Percentiles rank a stretch among this genome's conserved stretches.
Conservation (phyloP, 768 basidiomycete genomes). For the Cystoderma amianthinum region DNA sequence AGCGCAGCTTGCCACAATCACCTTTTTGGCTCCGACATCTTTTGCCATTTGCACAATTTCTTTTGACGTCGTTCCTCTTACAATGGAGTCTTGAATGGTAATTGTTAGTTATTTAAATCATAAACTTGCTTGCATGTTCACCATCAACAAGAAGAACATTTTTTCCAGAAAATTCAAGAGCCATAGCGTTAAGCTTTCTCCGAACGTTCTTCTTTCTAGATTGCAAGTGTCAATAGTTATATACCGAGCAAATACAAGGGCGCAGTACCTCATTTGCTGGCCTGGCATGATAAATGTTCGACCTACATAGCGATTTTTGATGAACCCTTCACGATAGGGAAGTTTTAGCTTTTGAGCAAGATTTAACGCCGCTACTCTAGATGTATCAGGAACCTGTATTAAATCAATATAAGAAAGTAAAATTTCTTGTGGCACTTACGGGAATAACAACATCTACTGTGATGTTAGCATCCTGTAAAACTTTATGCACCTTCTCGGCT, state of each 20-base stretch:
- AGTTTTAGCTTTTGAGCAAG: conserved; percentile 83
- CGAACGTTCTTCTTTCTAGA: conserved; percentile 92
- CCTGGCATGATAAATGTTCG: conserved; percentile 99
- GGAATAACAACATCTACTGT: conserved; percentile 96
- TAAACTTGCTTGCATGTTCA: conserved; percentile 20
- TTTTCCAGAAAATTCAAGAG: conserved; percentile 88
- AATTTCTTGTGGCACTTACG: too few species aligned
- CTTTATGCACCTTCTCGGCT: conserved; percentile 76
- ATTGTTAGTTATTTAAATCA: conserved; percentile 2
- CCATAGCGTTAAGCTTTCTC: conserved; percentile 96
- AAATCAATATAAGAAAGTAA: too few species aligned
- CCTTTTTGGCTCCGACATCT: conserved; percentile 94
- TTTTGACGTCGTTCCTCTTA: conserved; percentile 96
- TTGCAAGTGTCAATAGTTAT: too few species aligned
- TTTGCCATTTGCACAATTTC: conserved; percentile 99
- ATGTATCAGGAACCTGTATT: conserved; percentile 94
- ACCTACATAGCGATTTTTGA: conserved; percentile 98
- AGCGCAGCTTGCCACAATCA: conserved; percentile 94
- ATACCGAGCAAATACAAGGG: not conserved
- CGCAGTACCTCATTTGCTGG: conserved; percentile 77
- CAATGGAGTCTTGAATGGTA: conserved; percentile 79
- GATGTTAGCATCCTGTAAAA: conserved; percentile 61
- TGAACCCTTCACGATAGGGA: conserved; percentile 96
- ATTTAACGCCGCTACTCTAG: conserved; percentile 92
- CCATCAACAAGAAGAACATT: conserved; percentile 95